A percentile compares a stretch with the other conserved stretches of the same genome.
Evolutionary conservation across 192 early-diverging fungal species (phyloP).

Genomic region (Backusella morwellensis): DNA sequence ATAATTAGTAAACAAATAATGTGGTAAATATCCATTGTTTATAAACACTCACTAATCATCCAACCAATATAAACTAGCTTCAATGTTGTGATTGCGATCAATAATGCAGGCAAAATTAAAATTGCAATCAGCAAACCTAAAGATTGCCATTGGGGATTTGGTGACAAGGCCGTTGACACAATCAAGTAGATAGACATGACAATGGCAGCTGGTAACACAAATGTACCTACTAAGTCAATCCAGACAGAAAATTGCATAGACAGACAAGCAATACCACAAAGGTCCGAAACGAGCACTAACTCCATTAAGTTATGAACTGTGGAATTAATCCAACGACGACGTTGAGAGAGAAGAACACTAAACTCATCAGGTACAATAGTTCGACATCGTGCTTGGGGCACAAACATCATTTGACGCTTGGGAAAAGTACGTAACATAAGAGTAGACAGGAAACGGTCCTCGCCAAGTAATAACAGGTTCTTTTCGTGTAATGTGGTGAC

Average conservation of each 20-base stretch:
- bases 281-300: conserved; percentile 77
- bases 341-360: conserved; percentile 83
- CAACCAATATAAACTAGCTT: conserved; percentile 82
- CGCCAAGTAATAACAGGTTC: conserved; percentile 80
- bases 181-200: conserved; percentile 79
- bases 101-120: conserved; percentile 83
- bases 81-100: conserved; percentile 84
- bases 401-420: conserved; percentile 81
- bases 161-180: conserved; percentile 21
- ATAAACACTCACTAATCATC: conserved; percentile 66
- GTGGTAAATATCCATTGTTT: neutral
- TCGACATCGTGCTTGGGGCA: conserved; percentile 78
- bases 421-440: conserved; percentile 85
- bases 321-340: conserved; percentile 94
- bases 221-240: conserved; percentile 69
- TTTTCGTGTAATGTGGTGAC: conserved; percentile 81
- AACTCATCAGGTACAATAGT: conserved; percentile 83
- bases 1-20: neutral
- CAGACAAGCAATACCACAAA: conserved; percentile 87
- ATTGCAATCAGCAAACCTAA: conserved; percentile 71
- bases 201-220: conserved; percentile 73
- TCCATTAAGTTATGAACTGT: conserved; percentile 89
- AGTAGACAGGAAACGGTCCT: conserved; percentile 85
- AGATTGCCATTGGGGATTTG: conserved; percentile 45
- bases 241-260: conserved; percentile 84